Evolutionary conservation across 1,139 yeast genomes (phyloP), one percentile per base, ranked within the genome.

Genomic region (Sugiyamaella xylanicola): DNA sequence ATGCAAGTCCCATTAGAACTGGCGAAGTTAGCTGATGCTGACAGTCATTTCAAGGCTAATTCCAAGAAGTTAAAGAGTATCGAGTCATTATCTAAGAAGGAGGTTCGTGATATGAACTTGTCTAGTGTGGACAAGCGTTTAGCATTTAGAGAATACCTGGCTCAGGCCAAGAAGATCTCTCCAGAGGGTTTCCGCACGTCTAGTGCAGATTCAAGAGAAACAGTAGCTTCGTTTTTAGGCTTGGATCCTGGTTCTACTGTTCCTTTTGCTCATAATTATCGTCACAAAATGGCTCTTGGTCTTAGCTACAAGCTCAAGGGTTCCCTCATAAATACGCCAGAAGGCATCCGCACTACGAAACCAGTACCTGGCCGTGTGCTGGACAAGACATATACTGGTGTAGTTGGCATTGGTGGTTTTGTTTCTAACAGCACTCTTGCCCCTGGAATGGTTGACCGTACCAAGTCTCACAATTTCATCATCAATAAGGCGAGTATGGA

Each of bases 341-440:
- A 85, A 63, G 97, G 97, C 48, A 74, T 85, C 40, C 75, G 79
- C 54, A 77, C 81, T 56, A 82, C 82, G 36, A 75, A 76, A 56
- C 76, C 85, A 37, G 85, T 83, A 13, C 87, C 87, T 15, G 96
- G 95, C 59, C 84, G 97, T 75, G 73, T 82, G 46, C 74, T 86
- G 41, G 57, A 50, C 25, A 42, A 42, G 17, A 45, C 52, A 22
- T 48, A 44, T 15, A 70, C 68, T 39, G 63, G 69, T n/a, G 53
- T 56, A 29, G 62, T 59, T 20, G 60, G 59, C 16, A 53, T 59
- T 41, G 62, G 61, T 27, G 62, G 62, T 9, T 59, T 57, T 46
- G 59, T 58, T n/a, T 47, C 60, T 27, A 48, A 39, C 19, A 53
- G 57, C 8, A 47, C 52, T 17, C 48, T 54, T 9, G 41, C 57